phyloP scores from a whole-genome alignment of 768 basidiomycete genomes.

The Kwoniella botswanensis region DNA sequence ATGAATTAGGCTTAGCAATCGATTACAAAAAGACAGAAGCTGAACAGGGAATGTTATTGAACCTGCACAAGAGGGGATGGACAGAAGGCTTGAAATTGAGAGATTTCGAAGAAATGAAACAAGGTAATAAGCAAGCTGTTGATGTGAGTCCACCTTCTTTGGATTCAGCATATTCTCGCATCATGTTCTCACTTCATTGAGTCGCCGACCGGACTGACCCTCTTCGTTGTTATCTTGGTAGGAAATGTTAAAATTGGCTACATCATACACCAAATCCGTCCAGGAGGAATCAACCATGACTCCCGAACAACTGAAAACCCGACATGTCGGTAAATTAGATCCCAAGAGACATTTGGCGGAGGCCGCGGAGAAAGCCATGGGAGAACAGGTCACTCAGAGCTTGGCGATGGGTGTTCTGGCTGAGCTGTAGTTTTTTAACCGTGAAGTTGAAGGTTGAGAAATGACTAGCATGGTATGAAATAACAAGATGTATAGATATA shows the following conservation, averaged over 20 bases:
- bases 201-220: neutral
- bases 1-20: conserved; percentile 70
- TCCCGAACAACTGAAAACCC: conserved; percentile 89
- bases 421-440: no score
- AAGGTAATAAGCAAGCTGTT: conserved; percentile 88
- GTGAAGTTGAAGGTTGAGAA: no score
- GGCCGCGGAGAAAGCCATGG: conserved; percentile 97
- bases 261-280: conserved; percentile 95
- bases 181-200: neutral
- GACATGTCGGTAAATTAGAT: conserved; percentile 96
- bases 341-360: conserved; percentile 98
- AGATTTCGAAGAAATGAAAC: conserved; percentile 87
- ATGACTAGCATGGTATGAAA: no score
- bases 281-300: conserved; percentile 97
- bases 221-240: conserved; percentile 51
- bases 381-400: conserved; percentile 94
- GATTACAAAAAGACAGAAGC: conserved; percentile 98
- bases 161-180: neutral
- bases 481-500: neutral
- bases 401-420: conserved; percentile 92
- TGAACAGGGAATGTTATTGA: conserved; percentile 98
- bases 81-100: conserved; percentile 91
- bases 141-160: conserved; percentile 67
- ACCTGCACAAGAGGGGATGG: conserved; percentile 98
- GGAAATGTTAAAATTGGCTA: conserved; percentile 91